Evolutionary conservation across 2,329 filamentous ascomycete genomes (phyloP).

Genomic region (Paecilomyces fulvus): DNA sequence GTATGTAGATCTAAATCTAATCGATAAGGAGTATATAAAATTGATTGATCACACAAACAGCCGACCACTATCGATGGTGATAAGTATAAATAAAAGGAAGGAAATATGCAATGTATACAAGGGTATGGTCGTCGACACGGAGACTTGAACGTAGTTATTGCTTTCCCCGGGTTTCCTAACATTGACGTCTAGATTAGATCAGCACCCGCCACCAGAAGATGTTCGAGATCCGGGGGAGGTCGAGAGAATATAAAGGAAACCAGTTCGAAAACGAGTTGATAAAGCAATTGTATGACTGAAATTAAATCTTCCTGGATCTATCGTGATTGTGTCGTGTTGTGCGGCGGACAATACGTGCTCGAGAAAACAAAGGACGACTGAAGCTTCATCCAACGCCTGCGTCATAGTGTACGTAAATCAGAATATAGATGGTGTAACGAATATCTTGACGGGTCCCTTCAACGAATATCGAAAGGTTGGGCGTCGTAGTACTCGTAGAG

Average conservation of each 20-base stretch:
- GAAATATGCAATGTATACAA: background rate
- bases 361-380: no score
- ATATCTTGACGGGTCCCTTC: no score
- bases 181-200: slow-evolving; percentile 15
- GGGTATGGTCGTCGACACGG: background rate
- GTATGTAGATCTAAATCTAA: background rate
- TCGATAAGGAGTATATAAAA: background rate
- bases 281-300: no score
- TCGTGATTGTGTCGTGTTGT: no score
- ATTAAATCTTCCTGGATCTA: no score
- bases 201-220: slow-evolving; percentile 7
- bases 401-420: no score
- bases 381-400: no score
- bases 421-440: no score
- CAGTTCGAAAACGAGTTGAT: no score
- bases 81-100: background rate
- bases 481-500: background rate
- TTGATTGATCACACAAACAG: background rate
- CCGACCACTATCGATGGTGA: background rate
- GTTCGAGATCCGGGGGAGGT: background rate
- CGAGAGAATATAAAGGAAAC: no score
- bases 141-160: background rate
- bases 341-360: no score
- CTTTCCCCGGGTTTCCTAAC: slow-evolving; percentile 5
- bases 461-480: background rate